These are phyloP conservation scores for Hyparrhenia diplandra DNA, from an alignment of 176 grass and related monocot genomes.

Conservation along the genomic window DNA sequence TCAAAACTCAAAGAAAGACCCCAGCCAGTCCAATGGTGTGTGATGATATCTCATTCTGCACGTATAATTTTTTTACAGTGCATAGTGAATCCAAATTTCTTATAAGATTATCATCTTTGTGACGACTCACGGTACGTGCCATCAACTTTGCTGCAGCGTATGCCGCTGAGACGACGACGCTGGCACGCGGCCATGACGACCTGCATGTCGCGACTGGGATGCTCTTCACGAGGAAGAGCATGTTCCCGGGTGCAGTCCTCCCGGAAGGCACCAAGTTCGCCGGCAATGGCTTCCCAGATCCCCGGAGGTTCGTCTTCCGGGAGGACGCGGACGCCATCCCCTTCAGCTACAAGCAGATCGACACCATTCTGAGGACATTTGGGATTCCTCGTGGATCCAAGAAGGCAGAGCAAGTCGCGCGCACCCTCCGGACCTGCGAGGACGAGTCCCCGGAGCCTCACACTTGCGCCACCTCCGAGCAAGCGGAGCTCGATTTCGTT, in stretches of 20 bases:
- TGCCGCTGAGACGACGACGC: background rate
- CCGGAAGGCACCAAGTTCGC: background rate
- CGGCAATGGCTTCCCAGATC: background rate
- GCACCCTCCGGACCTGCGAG: background rate
- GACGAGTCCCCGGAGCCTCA: background rate
- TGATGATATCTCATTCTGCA: too few species aligned
- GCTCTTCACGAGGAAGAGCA: background rate
- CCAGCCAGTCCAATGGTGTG: too few species aligned
- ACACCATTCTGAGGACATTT: background rate
- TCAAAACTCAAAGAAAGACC: too few species aligned
- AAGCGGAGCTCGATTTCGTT: background rate
- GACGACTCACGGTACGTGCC: too few species aligned
- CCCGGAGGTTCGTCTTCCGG: background rate
- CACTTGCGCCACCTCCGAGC: background rate
- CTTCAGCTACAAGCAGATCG: background rate
- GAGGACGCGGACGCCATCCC: background rate
- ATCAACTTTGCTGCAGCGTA: background rate
- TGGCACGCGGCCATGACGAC: background rate
- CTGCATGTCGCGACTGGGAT: background rate
- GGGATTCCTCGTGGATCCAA: background rate
- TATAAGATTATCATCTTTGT: too few species aligned
- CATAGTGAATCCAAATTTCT: too few species aligned
- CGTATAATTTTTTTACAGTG: too few species aligned
- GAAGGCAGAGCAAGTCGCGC: background rate
- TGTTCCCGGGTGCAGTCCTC: background rate